phyloP scores from a whole-genome alignment of 192 early-diverging fungal species.

The Coemansia sp. region DNA sequence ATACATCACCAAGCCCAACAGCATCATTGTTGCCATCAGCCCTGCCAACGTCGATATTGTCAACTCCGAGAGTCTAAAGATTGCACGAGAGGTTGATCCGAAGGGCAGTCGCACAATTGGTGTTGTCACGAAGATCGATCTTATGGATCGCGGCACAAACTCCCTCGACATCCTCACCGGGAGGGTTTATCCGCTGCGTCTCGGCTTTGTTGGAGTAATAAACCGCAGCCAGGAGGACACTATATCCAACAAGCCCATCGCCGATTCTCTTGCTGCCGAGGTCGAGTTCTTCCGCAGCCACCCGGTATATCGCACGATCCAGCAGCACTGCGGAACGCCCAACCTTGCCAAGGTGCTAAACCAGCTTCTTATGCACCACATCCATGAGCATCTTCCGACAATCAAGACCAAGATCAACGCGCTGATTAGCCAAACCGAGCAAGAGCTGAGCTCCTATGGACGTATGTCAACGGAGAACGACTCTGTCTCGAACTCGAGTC shows the following conservation, averaged over 20 bases:
- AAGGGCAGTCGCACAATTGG: constrained; percentile 78
- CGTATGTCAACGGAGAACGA: constrained; percentile 36
- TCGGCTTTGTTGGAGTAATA: constrained; percentile 81
- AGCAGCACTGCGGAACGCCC: constrained; percentile 70
- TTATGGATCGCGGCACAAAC: constrained; percentile 84
- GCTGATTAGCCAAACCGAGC: constrained; percentile 75
- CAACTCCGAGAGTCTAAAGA: constrained; percentile 83
- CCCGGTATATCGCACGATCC: constrained; percentile 70
- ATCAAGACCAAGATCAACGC: constrained; percentile 75
- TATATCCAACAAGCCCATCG: constrained; percentile 67
- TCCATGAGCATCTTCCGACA: constrained; percentile 75
- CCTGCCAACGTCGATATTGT: constrained; percentile 81
- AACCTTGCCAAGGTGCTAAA: constrained; percentile 71
- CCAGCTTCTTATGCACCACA: constrained; percentile 76
- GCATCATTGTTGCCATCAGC: constrained; percentile 80
- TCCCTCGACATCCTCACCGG: constrained; percentile 79
- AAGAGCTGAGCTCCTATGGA: constrained; percentile 71
- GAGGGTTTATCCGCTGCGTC: constrained; percentile 71
- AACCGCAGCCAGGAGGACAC: constrained; percentile 86
- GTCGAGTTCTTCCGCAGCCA: constrained; percentile 70
- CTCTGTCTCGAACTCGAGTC: constrained; percentile 38
- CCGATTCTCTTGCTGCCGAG: constrained; percentile 67
- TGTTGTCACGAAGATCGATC: constrained; percentile 79
- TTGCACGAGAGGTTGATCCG: constrained; percentile 82
- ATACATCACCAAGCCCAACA: constrained; percentile 81